These are phyloP conservation scores for Ceratocystiopsis sp. DNA, from an alignment of 2,329 filamentous ascomycete species.

Conservation along the genomic window DNA sequence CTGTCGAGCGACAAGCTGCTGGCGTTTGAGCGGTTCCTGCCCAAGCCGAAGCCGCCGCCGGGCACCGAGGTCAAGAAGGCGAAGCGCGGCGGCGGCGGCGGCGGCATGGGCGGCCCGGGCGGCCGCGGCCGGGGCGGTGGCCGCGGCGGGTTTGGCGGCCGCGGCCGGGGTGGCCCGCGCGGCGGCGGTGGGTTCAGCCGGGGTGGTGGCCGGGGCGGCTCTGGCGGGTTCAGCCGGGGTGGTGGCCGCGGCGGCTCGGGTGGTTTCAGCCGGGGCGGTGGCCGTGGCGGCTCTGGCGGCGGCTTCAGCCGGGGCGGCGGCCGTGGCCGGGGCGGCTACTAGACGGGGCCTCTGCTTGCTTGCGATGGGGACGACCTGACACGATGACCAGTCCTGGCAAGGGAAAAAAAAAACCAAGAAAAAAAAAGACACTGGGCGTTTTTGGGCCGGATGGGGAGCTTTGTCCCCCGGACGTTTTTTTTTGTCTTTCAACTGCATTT, in stretches of 20 bases:
- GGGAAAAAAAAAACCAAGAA: not conserved
- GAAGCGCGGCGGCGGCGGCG: slow-evolving; percentile 41
- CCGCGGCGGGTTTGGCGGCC: not conserved
- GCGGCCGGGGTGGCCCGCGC: slow-evolving; percentile 8
- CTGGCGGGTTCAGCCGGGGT: slow-evolving; percentile 14
- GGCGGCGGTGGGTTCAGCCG: slow-evolving; percentile 2
- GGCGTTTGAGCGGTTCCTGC: slow-evolving; percentile 88
- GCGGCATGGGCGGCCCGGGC: slow-evolving; percentile 21
- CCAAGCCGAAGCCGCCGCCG: slow-evolving; percentile 65
- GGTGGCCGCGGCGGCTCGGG: slow-evolving; percentile 17
- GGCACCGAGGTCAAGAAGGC: slow-evolving; percentile 40
- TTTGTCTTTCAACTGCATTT: not conserved
- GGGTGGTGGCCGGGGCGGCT: slow-evolving; percentile 14
- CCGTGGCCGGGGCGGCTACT: slow-evolving; percentile 3
- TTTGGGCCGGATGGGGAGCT: slow-evolving; percentile 5
- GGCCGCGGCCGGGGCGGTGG: slow-evolving; percentile 9
- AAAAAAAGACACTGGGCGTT: slow-evolving; percentile 3
- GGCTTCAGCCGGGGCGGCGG: not conserved
- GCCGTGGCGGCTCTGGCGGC: not conserved
- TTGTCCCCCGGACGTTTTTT: not conserved
- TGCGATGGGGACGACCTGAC: too few species aligned
- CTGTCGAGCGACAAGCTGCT: slow-evolving; percentile 89
- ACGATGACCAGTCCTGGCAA: not conserved
- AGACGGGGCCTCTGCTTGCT: not conserved
- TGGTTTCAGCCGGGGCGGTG: slow-evolving; percentile 6